Base-by-base conservation (phyloP, 805 yeast genomes). In the Nakazawaea pomicola region DNA sequence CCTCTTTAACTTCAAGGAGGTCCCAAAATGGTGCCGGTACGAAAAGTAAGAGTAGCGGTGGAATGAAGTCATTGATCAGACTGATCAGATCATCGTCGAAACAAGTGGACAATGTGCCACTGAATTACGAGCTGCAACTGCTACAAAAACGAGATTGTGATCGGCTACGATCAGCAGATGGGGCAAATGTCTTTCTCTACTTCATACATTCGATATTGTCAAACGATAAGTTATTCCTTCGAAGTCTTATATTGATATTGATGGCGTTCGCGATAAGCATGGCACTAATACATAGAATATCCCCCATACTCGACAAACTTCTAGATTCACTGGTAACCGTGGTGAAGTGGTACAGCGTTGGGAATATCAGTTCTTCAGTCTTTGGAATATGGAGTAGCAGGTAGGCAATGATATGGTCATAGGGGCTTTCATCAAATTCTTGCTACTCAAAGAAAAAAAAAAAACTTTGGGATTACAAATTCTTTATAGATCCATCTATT, bases 301-400 rank as follows among this genome's bases (percentile, higher is more conserved):
- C 9, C 4, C 36, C 36, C 2, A 7, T 38, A 10, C 6, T 38
- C 10, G 32, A 32, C 4, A 38, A 32, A 18, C 5, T 32, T 11
- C 12, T 32, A 25, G 41, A 38, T 3, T n/a, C 36, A n/a, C 20
- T 32, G 17, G 41, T 38, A 7, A 32, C 19, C 3, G n/a, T 32
- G 9, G 17, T n/a, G n/a, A 24, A 20, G 14, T 38, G 41, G 41
- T 38, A 38, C 27, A 32, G 25, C n/a, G 6, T 35, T 12, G 31
- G 31, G 8, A 28, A 28, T 17, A 18, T 35, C 6, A 12, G 15
- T 17, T 11, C 10, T 11, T 21, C 36, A 14, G 20, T 32, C 25
- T 12, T n/a, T 10, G 16, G 35, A n/a, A 11, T 28, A 6, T 28
- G n/a, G 16, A 28, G 30, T n/a, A n/a, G 15, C 16, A 12, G 16